These are phyloP conservation scores for Leptographium wingfieldii DNA, from an alignment of 2,329 filamentous ascomycete species.

Conservation along the genomic window DNA sequence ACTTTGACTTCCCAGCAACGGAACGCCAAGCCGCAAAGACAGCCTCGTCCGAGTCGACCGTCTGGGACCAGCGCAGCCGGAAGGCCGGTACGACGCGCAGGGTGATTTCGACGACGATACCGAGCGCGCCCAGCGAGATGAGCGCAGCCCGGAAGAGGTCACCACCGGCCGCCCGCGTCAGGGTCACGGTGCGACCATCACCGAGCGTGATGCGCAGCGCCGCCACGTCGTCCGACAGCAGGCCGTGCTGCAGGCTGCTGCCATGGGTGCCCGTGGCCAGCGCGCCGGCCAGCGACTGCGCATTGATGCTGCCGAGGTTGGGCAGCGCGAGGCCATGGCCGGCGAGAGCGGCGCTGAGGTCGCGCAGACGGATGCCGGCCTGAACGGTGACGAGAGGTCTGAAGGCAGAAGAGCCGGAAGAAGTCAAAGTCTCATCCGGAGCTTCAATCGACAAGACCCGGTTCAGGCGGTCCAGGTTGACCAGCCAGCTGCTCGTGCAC, in stretches of 20 bases:
- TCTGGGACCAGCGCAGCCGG: slow-evolving; percentile 78
- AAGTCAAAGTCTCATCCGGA: slow-evolving; percentile 26
- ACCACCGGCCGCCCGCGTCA: slow-evolving; percentile 56
- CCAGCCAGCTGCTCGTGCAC: slow-evolving; percentile 85
- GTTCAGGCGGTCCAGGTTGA: slow-evolving; percentile 80
- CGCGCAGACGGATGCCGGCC: slow-evolving; percentile 73
- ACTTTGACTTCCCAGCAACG: too few relatives aligned
- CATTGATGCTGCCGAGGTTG: slow-evolving; percentile 88
- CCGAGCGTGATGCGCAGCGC: slow-evolving; percentile 70
- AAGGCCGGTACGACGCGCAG: slow-evolving; percentile 70
- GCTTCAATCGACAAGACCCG: slow-evolving; percentile 49
- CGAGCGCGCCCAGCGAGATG: slow-evolving; percentile 76
- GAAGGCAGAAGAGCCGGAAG: too few relatives aligned
- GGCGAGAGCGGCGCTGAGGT: slow-evolving; percentile 63
- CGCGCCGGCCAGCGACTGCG: slow-evolving; percentile 84
- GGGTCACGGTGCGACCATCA: slow-evolving; percentile 55
- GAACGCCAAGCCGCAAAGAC: slow-evolving; percentile 52
- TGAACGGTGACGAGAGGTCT: slow-evolving; percentile 56
- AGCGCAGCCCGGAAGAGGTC: slow-evolving; percentile 82
- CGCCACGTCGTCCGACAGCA: slow-evolving; percentile 67
- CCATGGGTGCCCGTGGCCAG: slow-evolving; percentile 92
- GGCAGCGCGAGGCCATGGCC: slow-evolving; percentile 70
- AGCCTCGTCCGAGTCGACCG: slow-evolving; percentile 54
- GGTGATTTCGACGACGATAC: slow-evolving; percentile 82
- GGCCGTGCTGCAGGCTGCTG: slow-evolving; percentile 69